Percentiles rank a stretch among this genome's conserved stretches.
These are phyloP conservation scores for Euptelea pleiosperma DNA, from an alignment of 164 flowering plant genomes.

Conservation along the genomic window DNA sequence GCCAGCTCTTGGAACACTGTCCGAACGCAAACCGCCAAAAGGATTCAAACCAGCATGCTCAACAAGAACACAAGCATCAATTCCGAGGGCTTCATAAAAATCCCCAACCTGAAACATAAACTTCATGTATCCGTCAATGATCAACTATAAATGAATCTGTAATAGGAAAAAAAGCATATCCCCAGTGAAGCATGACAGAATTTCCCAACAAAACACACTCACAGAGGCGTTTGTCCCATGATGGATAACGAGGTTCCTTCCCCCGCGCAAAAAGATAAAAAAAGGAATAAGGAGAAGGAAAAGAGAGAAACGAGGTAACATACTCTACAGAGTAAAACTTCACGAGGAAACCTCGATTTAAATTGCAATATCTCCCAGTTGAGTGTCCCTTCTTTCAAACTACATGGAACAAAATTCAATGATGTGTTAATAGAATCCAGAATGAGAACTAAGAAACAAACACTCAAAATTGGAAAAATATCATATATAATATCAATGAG, in stretches of 20 bases:
- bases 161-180: slow-evolving; percentile 3
- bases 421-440: neutral
- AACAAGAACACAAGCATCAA: slow-evolving; percentile 96
- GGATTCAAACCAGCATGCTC: slow-evolving; percentile 99
- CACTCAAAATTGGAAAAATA: neutral
- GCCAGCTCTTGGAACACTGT: slow-evolving; percentile 94
- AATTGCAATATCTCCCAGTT: slow-evolving; percentile 94
- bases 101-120: slow-evolving; percentile 76
- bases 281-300: too few relatives aligned
- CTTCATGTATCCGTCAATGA: slow-evolving; percentile 5
- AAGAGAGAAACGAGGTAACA: slow-evolving; percentile 16
- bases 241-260: too few relatives aligned
- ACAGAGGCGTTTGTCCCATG: neutral
- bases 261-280: neutral
- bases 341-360: slow-evolving; percentile 90
- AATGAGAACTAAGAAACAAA: neutral
- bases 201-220: neutral
- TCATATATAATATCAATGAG: neutral
- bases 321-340: slow-evolving; percentile 96
- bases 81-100: slow-evolving; percentile 94
- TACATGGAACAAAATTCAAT: slow-evolving; percentile 24
- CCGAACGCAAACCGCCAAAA: slow-evolving; percentile 85
- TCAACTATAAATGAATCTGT: neutral
- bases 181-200: neutral
- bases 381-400: slow-evolving; percentile 89